Evolutionary conservation across 164 flowering plant species (phyloP).

Genomic region (Malania oleifera): DNA sequence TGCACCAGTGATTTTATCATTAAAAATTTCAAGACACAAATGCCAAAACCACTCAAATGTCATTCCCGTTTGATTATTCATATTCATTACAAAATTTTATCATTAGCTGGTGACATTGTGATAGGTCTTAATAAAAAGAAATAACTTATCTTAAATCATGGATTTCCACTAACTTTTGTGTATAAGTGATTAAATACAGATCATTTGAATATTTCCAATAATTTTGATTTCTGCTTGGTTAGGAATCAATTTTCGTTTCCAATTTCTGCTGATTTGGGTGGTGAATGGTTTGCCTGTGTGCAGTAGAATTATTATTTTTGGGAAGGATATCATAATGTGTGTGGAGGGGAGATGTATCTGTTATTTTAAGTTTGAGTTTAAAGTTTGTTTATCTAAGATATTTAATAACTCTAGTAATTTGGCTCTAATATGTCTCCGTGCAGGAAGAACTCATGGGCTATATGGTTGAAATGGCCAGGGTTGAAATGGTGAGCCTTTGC

Average conservation of each 20-base stretch:
- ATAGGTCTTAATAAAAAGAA: too few species aligned
- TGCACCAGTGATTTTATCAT: too few species aligned
- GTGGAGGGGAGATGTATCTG: not conserved
- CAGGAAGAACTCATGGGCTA: conserved; percentile 70
- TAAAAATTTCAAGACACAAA: too few species aligned
- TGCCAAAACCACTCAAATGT: too few species aligned
- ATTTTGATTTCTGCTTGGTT: not conserved
- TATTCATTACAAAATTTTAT: too few species aligned
- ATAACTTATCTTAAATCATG: too few species aligned
- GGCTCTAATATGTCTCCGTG: conserved; percentile 9
- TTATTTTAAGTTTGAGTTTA: not conserved
- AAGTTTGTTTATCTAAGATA: not conserved
- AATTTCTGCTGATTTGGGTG: not conserved
- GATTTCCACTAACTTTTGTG: too few species aligned
- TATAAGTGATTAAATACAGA: not conserved
- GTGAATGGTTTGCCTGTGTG: not conserved
- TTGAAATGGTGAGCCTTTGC: conserved; percentile 52
- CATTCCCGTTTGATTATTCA: too few species aligned
- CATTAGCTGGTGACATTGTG: too few species aligned
- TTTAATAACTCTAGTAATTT: not conserved
- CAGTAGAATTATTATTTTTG: too few species aligned
- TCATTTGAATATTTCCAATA: not conserved
- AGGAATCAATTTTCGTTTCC: not conserved
- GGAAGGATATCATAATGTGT: too few species aligned
- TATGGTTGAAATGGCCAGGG: conserved; percentile 86